phyloP scores from a whole-genome alignment of 768 basidiomycete genomes.

The Lactarius vividus region DNA sequence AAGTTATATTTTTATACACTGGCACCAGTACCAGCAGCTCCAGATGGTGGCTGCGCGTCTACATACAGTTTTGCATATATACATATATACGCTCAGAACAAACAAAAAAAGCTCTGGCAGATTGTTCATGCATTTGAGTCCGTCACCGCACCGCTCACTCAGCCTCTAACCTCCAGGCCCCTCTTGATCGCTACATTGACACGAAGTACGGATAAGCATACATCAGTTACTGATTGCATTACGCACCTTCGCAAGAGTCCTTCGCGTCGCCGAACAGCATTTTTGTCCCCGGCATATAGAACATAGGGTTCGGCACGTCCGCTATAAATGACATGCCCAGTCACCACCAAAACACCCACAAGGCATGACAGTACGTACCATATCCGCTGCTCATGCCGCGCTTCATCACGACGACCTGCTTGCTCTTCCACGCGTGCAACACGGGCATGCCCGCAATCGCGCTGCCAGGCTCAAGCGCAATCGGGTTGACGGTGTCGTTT shows the following conservation, averaged over 20 bases:
- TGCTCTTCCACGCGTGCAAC: slow-evolving; percentile 90
- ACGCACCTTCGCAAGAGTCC: slow-evolving; percentile 78
- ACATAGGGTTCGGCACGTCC: slow-evolving; percentile 91
- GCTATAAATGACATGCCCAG: slow-evolving; percentile 42
- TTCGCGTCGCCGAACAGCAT: slow-evolving; percentile 94
- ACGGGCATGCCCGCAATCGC: slow-evolving; percentile 93
- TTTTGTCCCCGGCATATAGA: slow-evolving; percentile 86
- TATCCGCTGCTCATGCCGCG: slow-evolving; percentile 87
- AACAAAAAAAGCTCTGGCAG: neutral
- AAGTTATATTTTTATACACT: neutral
- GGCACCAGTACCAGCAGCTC: neutral
- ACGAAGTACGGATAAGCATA: neutral
- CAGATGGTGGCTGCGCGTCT: neutral
- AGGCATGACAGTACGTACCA: slow-evolving; percentile 42
- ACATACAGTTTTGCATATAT: neutral
- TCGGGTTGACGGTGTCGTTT: slow-evolving; percentile 91
- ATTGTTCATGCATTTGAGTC: neutral
- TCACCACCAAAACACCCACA: neutral
- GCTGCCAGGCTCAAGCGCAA: slow-evolving; percentile 82
- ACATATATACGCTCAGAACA: neutral
- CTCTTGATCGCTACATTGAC: slow-evolving; percentile 35
- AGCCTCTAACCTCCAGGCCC: slow-evolving; percentile 32
- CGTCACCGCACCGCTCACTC: slow-evolving; percentile 2
- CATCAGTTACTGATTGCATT: neutral
- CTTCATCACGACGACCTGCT: slow-evolving; percentile 91